phyloP scores from a whole-genome alignment of 2,329 filamentous ascomycete species.

The Colletotrichum viniferum region DNA sequence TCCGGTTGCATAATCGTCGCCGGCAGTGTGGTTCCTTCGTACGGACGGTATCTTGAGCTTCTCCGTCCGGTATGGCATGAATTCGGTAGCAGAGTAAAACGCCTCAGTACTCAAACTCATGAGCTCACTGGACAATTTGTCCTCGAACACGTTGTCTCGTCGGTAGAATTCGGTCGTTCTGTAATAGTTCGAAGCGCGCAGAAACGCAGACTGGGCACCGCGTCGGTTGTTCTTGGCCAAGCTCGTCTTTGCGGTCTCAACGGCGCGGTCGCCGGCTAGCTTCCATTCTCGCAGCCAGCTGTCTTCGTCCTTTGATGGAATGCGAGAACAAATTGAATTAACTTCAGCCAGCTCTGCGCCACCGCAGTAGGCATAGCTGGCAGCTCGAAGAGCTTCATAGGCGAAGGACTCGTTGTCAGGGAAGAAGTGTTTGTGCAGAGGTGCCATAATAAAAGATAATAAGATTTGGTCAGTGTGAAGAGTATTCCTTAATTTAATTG shows the following conservation, averaged over 20 bases:
- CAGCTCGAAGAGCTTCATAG: neutral
- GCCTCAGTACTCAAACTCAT: fast-evolving
- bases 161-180: neutral
- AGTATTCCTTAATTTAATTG: neutral
- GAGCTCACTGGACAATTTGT: neutral
- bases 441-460: neutral
- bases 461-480: neutral
- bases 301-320: neutral
- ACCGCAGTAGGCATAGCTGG: neutral
- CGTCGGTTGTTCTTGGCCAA: neutral
- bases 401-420: neutral
- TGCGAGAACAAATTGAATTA: neutral
- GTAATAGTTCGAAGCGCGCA: neutral
- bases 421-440: neutral
- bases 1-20: neutral
- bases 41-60: neutral
- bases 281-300: neutral
- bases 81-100: neutral
- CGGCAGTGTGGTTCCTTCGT: neutral
- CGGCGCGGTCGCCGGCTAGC: neutral
- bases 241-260: neutral
- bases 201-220: neutral
- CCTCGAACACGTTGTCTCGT: neutral
- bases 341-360: neutral
- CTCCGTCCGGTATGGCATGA: neutral